These are phyloP conservation scores for Bryum argenteum DNA, from an alignment of 225 moss, liverwort and hornwort genomes.

Conservation along the genomic window DNA sequence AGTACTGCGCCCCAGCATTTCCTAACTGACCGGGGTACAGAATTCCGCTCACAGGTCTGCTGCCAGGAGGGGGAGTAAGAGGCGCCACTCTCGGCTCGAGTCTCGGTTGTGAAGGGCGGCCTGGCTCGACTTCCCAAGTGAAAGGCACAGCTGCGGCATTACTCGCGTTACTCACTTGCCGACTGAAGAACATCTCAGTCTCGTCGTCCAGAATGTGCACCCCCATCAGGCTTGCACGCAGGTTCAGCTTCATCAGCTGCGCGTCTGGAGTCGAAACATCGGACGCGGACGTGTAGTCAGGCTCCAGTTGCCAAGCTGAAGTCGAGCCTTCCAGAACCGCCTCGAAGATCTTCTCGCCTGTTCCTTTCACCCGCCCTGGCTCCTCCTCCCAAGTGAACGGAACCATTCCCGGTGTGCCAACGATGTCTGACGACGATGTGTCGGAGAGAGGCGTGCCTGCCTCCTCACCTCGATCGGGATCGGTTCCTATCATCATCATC, in stretches of 20 bases:
- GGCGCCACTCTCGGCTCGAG: slow-evolving; percentile 31
- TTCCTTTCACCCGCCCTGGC: slow-evolving; percentile 27
- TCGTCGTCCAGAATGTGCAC: slow-evolving; percentile 67
- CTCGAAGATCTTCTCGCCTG: slow-evolving; percentile 37
- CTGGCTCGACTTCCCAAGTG: slow-evolving; percentile 51
- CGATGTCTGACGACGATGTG: slow-evolving; percentile 39
- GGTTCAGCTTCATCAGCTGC: slow-evolving; percentile 44
- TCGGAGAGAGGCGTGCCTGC: slow-evolving; percentile 28
- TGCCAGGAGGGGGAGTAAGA: slow-evolving; percentile 50
- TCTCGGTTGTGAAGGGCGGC: slow-evolving; percentile 30
- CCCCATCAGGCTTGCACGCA: slow-evolving; percentile 59
- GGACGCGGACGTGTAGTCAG: slow-evolving; percentile 25
- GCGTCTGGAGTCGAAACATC: slow-evolving; percentile 30
- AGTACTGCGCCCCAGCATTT: slow-evolving; percentile 35
- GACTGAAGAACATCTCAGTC: slow-evolving; percentile 64
- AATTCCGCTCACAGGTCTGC: slow-evolving; percentile 34
- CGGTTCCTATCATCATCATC: slow-evolving; percentile 47
- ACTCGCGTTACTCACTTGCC: slow-evolving; percentile 59
- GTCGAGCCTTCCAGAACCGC: slow-evolving; percentile 32
- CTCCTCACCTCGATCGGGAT: slow-evolving; percentile 29
- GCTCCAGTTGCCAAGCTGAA: slow-evolving; percentile 31
- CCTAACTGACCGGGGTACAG: slow-evolving; percentile 47
- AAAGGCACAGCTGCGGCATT: slow-evolving; percentile 38
- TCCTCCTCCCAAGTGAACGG: slow-evolving; percentile 46
- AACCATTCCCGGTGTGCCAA: slow-evolving; percentile 42